Base-by-base conservation (phyloP, 2,329 filamentous ascomycete species). In the Colletotrichum nymphaeae region DNA sequence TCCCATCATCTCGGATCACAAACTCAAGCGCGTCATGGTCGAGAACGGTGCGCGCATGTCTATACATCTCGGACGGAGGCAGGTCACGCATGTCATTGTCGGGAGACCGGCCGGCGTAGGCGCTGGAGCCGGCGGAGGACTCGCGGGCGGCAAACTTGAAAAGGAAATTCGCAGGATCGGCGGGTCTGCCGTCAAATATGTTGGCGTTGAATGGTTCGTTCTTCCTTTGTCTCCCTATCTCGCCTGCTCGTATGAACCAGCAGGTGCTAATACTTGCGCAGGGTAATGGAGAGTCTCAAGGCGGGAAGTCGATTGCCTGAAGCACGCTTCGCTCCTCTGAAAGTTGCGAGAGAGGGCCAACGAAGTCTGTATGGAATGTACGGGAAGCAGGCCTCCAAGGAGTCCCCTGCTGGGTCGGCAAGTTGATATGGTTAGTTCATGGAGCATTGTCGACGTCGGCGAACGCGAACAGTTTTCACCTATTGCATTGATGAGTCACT, bases 11-110 rank as follows among this genome's bases (percentile, higher is more conserved):
- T 97, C 94, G 16, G 95, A 98, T 81, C 94, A 97, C 84, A 93
- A 90, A 80, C 88, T 98, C 70, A 97, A 97, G 85, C 91, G 92
- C 68, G 82, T 97, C 19, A 88, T 98, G 49, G 90, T 88, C 5
- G 87, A 91, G 69, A 91, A 97, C 79, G 96, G 95, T 24, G 96
- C 91, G 1, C 86, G 84, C 55, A 86, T 94, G 76, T 92, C 94
- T 4, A 88, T 95, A 46, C 88, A 91, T 72, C 89, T 97, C 11
- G 93, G 90, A 11, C 89, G 94, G 57, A 89, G 91, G 49, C 89
- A 88, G 63, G 94, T 98, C 76, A 97, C 95, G 42, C 95, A 98
- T 82, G 93, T 98, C 74, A 93, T 98, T 69, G 83, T 98, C 6
- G 94, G 94, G 8, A 88, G 85, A 65, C 89, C 90, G 22, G 87